Percentiles rank a stretch among this genome's conserved stretches.
Conservation (phyloP, 2,329 filamentous ascomycete species). For the Fusarium albidum region DNA sequence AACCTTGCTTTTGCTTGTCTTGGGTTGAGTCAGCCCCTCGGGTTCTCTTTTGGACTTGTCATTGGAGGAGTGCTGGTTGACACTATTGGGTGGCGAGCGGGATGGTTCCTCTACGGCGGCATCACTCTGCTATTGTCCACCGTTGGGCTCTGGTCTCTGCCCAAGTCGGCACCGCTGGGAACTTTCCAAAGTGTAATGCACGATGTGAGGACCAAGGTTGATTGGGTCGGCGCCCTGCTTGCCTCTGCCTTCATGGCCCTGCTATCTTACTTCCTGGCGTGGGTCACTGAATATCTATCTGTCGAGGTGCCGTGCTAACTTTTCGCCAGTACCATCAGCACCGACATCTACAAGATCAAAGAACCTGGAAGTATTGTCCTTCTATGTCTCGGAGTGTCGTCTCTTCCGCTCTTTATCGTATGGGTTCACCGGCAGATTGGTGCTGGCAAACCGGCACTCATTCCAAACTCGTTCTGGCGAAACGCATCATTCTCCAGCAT, state of each 20-base stretch:
- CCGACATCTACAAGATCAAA: constrained; percentile 51
- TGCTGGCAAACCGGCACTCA: constrained; percentile 59
- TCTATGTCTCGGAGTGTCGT: constrained; percentile 51
- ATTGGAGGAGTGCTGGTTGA: constrained; percentile 58
- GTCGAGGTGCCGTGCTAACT: constrained; percentile 2
- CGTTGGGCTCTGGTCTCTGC: constrained; percentile 48
- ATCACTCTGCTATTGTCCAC: constrained; percentile 47
- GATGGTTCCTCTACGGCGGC: constrained; percentile 52
- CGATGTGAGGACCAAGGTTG: constrained; percentile 51
- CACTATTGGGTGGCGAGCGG: constrained; percentile 56
- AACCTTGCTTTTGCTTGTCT: constrained; percentile 54
- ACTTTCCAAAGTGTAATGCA: constrained; percentile 34
- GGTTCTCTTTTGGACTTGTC: constrained; percentile 60
- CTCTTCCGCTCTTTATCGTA: constrained; percentile 58
- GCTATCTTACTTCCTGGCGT: constrained; percentile 64
- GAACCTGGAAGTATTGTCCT: constrained; percentile 54
- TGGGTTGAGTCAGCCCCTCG: constrained; percentile 56
- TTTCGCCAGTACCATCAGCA: constrained; percentile 45
- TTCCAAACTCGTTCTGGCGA: constrained; percentile 70
- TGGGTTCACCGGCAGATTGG: constrained; percentile 62
- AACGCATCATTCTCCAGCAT: constrained; percentile 63
- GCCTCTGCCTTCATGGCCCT: constrained; percentile 56
- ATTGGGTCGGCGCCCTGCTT: constrained; percentile 62
- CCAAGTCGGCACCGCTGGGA: constrained; percentile 37
- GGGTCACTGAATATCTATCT: constrained; percentile 34